Evolutionary conservation across 768 basidiomycete genomes (phyloP), one percentile per base, ranked within the genome.

Genomic region (Boletus rubropictus): DNA sequence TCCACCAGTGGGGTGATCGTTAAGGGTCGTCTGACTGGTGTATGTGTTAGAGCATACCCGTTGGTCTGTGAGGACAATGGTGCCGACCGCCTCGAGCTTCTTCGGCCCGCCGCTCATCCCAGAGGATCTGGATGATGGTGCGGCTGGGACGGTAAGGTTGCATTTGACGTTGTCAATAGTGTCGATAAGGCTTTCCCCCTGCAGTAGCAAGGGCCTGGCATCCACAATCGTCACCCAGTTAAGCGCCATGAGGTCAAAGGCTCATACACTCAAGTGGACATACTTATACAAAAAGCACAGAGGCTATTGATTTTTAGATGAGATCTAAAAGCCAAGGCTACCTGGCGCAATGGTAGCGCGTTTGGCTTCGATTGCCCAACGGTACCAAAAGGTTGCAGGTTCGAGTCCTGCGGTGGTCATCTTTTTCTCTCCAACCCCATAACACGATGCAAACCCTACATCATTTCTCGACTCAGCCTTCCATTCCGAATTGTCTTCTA

Each of bases 341-440:
- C 83, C 82, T 88, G 72, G 85, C 86, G 83, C 86, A 87, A 88
- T 87, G 86, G 86, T 86, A 88, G 86, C 86, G 86, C 86, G 84
- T 88, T 86, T 87, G 85, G 85, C 85, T 88, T 88, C 86, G 84
- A 86, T 78, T 58, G 81, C 80, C 73, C 54, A 69, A 71, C 68
- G 80, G 72, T 54, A 89, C 86, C 86, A 87, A 86, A 84, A 88
- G 87, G 86, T 83, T 89, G 86, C 86, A 89, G 86, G 87, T 89
- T 89, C 86, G 85, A 89, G 84, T 86, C 86, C 86, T 87, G 86
- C 84, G 82, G 84, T 84, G 82, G 80, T 86, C 85, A 86, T 64
- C 4, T 28, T 48, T 33, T 48, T 46, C 35, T 32, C 9, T 9
- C 2, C 6, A 39, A 43, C 33, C 12, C 18, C 14, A 20, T 49